Evolutionary conservation across 768 basidiomycete species (phyloP).

Genomic region (Cyclocybe aegerita): DNA sequence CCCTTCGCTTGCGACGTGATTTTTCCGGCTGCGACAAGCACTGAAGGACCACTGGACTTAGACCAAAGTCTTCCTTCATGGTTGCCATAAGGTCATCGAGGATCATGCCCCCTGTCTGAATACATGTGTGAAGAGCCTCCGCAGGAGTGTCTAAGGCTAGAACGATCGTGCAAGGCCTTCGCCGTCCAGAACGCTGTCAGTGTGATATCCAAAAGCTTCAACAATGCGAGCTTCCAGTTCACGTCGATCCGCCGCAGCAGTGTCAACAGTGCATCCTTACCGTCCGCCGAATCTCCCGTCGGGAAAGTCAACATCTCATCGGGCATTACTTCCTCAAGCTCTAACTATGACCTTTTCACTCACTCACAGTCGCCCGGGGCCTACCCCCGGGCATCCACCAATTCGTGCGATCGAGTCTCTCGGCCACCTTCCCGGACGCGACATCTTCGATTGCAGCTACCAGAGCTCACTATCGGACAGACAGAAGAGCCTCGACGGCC

Average conservation of each 20-base stretch:
- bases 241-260: no score
- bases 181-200: no score
- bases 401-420: slow-evolving; percentile 2
- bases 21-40: neutral
- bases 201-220: no score
- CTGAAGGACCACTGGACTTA: neutral
- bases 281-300: neutral
- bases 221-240: no score
- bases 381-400: neutral
- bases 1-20: neutral
- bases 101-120: neutral
- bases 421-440: neutral
- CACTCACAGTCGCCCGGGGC: neutral
- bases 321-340: neutral
- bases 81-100: neutral
- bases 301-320: neutral
- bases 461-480: neutral
- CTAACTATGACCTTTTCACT: neutral
- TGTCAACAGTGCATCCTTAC: no score
- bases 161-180: neutral
- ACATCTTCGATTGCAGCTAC: neutral
- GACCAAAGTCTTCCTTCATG: neutral
- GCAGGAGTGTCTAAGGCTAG: neutral
- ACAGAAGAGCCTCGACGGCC: neutral
- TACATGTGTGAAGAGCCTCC: neutral